These are phyloP conservation scores for Phaffomyces antillensis DNA, from an alignment of 805 yeast genomes.

Conservation along the genomic window DNA sequence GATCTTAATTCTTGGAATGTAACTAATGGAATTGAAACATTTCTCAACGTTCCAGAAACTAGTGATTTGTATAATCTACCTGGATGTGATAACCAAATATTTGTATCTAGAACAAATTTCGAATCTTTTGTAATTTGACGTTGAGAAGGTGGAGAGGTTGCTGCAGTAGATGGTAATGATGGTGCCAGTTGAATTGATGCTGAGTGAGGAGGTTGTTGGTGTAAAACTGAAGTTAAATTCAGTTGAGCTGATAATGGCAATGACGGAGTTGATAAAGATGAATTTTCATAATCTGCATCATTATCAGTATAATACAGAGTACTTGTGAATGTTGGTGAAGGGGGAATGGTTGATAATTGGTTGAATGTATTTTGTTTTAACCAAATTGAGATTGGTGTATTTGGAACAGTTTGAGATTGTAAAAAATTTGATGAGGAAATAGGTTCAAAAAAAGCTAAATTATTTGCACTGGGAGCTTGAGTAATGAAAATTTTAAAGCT, in stretches of 20 bases:
- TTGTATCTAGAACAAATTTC: slow-evolving; percentile 63
- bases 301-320: slow-evolving; percentile 10
- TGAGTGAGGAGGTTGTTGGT: neutral
- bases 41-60: slow-evolving; percentile 46
- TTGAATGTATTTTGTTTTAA: slow-evolving; percentile 7
- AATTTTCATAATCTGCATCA: slow-evolving; percentile 15
- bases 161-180: neutral
- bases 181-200: neutral
- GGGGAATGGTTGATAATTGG: slow-evolving; percentile 7
- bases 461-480: slow-evolving; percentile 1
- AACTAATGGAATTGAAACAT: slow-evolving; percentile 58
- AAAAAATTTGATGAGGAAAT: slow-evolving; percentile 5
- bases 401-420: slow-evolving; percentile 4
- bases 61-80: slow-evolving; percentile 69
- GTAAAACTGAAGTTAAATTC: slow-evolving; percentile 6
- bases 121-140: slow-evolving; percentile 25
- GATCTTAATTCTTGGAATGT: slow-evolving; percentile 75
- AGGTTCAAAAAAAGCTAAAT: slow-evolving; percentile 3
- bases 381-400: slow-evolving; percentile 7
- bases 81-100: slow-evolving; percentile 75
- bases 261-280: slow-evolving; percentile 11
- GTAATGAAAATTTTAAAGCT: slow-evolving; percentile 13
- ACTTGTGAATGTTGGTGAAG: slow-evolving; percentile 10
- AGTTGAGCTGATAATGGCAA: slow-evolving; percentile 6
- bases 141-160: slow-evolving; percentile 6